Conservation (phyloP, 208 protist genomes). For the Phytomonas serpens region DNA sequence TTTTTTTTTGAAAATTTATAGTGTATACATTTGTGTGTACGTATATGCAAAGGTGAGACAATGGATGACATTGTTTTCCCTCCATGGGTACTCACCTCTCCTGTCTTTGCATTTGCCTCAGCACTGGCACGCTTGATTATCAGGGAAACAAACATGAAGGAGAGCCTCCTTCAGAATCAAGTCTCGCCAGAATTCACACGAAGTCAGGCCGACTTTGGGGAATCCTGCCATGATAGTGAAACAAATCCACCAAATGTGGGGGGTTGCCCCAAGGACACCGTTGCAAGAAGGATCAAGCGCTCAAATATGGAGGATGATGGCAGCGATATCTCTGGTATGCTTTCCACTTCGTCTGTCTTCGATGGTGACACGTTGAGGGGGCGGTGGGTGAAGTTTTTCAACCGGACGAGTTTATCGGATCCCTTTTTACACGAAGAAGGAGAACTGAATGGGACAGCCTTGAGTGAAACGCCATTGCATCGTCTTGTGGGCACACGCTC, state of each 20-base stretch:
- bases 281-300: not conserved
- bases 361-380: slow-evolving; percentile 7
- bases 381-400: slow-evolving; percentile 1
- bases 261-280: not conserved
- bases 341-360: slow-evolving; percentile 3
- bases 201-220: not conserved
- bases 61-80: slow-evolving; percentile 81
- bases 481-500: not conserved
- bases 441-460: not conserved
- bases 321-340: slow-evolving; percentile 3
- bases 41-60: not conserved
- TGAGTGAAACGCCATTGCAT: not conserved
- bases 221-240: not conserved
- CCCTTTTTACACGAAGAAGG: not conserved
- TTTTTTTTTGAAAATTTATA: not conserved
- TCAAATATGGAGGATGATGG: not conserved
- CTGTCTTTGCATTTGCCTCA: slow-evolving; percentile 46
- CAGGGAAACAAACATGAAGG: not conserved
- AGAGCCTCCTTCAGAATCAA: not conserved
- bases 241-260: not conserved
- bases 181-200: not conserved
- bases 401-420: not conserved
- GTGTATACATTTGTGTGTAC: not conserved
- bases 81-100: slow-evolving; percentile 44
- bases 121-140: slow-evolving; percentile 29